Base-by-base conservation (phyloP, 306 rosid genomes). In the Clitoria ternatea region DNA sequence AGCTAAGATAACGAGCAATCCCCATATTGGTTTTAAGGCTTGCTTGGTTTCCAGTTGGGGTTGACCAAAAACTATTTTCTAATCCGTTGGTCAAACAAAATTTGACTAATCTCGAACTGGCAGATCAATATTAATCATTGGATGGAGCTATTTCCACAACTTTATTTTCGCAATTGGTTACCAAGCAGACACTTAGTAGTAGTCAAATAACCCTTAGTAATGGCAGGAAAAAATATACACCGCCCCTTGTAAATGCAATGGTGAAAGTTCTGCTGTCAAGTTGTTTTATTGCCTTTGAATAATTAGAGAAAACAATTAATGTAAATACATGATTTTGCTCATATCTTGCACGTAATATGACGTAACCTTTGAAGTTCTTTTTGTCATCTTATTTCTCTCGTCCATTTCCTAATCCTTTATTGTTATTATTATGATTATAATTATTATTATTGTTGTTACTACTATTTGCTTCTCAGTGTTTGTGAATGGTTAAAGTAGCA, bases 1-100 rank as follows among this genome's bases (percentile, higher is more conserved):
- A 59, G 56, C 18, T 43, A 72, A n/a, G n/a, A 29, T 57, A 37
- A 72, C 3, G 36, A 7, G 32, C 20, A 72, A 57, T 59, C 60
- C 52, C 22, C 20, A 42, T 18, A 47, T 15, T n/a, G n/a, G n/a
- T n/a, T n/a, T n/a, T n/a, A 19, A n/a, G 15, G 56, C 47, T 19
- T 29, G 27, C 20, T 49, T 20, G 20, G 7, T 57, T 7, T 32
- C 12, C 22, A 53, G n/a, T n/a, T n/a, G n/a, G n/a, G n/a, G n/a
- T n/a, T n/a, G n/a, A n/a, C n/a, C n/a, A n/a, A n/a, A n/a, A n/a
- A n/a, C n/a, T n/a, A n/a, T n/a, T n/a, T n/a, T n/a, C n/a, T n/a
- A n/a, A n/a, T n/a, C n/a, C n/a, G n/a, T n/a, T n/a, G n/a, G n/a
- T n/a, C n/a, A n/a, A n/a, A n/a, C n/a, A n/a, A n/a, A n/a, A n/a